These are phyloP conservation scores for Protostelium mycophagum DNA, from an alignment of 78 protist genomes.

Conservation along the genomic window DNA sequence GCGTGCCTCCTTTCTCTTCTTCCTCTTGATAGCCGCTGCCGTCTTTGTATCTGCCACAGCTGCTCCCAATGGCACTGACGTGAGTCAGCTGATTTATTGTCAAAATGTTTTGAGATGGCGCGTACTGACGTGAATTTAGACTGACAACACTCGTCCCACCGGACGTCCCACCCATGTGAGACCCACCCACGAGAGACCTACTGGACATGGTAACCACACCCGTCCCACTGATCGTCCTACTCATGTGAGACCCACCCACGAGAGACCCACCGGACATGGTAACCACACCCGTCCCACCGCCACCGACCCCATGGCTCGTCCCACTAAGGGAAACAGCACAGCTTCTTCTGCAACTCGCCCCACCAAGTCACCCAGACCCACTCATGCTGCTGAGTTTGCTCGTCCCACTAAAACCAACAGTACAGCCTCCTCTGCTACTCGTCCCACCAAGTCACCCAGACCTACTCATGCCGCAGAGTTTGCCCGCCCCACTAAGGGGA, in stretches of 20 bases:
- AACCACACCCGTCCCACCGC: not conserved
- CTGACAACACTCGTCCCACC: too few species aligned
- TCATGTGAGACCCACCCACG: not conserved
- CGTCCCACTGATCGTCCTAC: too few species aligned
- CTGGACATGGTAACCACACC: constrained; percentile 2
- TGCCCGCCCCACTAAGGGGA: not conserved
- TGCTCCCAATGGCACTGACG: too few species aligned
- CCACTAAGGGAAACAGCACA: not conserved
- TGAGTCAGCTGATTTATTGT: too few species aligned
- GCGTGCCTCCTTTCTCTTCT: not conserved
- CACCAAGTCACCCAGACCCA: too few species aligned
- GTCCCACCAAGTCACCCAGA: not conserved
- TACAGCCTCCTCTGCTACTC: not conserved
- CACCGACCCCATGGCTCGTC: not conserved
- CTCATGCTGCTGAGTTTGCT: not conserved
- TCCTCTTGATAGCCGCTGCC: not conserved
- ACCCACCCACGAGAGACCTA: not conserved
- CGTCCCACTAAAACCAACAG: not conserved
- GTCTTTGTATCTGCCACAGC: not conserved
- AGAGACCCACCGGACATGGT: not conserved
- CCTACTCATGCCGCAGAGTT: not conserved
- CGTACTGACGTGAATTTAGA: too few species aligned
- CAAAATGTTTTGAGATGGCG: too few species aligned
- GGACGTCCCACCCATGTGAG: not conserved
- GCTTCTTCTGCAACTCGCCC: not conserved